A percentile compares a stretch with the other conserved stretches of the same genome.
Evolutionary conservation across 2,329 filamentous ascomycete genomes (phyloP).

Genomic region (Rugonectria rugulosa): DNA sequence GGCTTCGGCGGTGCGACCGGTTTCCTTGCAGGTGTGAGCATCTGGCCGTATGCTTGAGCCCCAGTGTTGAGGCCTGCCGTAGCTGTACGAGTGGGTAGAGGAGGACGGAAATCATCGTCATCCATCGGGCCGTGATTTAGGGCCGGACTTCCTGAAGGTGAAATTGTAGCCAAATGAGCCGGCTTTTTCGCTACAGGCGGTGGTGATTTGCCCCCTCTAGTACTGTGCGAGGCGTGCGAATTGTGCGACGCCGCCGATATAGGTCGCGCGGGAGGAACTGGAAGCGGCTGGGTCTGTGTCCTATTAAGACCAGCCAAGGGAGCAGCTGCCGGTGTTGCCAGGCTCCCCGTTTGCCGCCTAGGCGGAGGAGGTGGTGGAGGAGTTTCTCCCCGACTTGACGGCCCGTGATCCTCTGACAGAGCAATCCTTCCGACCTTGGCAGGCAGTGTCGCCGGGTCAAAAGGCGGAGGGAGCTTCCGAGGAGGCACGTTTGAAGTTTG

Average conservation of each 20-base stretch:
- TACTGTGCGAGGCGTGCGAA: conserved; percentile 43
- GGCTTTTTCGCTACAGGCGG: conserved; percentile 71
- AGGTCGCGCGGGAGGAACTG: conserved; percentile 40
- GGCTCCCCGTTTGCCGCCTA: conserved; percentile 48
- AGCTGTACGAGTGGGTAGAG: conserved; percentile 33
- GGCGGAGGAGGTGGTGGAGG: conserved; percentile 57
- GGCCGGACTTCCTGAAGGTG: conserved; percentile 36
- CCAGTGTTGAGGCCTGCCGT: conserved; percentile 23
- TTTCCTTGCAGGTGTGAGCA: conserved; percentile 33
- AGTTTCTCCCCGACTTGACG: conserved; percentile 39
- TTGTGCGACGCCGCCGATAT: conserved; percentile 46
- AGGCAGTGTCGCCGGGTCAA: conserved; percentile 55
- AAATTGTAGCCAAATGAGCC: conserved; percentile 54
- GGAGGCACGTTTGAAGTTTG: conserved; percentile 54
- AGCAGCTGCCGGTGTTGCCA: conserved; percentile 20
- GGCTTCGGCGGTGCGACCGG: conserved; percentile 37
- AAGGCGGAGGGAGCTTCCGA: conserved; percentile 61
- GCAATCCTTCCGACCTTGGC: conserved; percentile 54
- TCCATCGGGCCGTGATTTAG: conserved; percentile 28
- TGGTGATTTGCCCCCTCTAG: conserved; percentile 49
- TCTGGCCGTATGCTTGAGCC: conserved; percentile 21
- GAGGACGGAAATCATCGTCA: conserved; percentile 35
- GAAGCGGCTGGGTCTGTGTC: conserved; percentile 39
- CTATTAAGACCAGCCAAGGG: conserved; percentile 32
- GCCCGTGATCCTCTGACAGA: conserved; percentile 49